phyloP scores from a whole-genome alignment of 176 grass and related monocot genomes.

The Secale cereale region DNA sequence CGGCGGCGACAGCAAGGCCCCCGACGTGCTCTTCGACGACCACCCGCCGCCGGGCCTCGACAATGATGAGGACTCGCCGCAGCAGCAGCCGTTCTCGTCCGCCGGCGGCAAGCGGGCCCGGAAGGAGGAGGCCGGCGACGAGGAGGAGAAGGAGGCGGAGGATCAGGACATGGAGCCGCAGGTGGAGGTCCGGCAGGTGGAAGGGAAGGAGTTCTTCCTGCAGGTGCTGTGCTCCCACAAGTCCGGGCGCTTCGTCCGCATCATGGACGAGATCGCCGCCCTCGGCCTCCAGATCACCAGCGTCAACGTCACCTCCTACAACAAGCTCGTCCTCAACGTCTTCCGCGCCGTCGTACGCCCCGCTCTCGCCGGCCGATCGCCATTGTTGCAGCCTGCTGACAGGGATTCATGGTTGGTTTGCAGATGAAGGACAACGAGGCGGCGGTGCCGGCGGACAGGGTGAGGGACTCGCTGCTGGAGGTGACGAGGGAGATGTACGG shows the following conservation, averaged over 20 bases:
- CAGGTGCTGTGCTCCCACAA: slow-evolving; percentile 74
- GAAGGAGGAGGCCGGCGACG: neutral
- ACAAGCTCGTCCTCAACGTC: slow-evolving; percentile 71
- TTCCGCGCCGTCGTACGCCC: slow-evolving; percentile 62
- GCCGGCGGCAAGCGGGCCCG: slow-evolving; percentile 26
- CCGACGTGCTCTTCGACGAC: slow-evolving; percentile 49
- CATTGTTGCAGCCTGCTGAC: neutral
- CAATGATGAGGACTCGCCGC: slow-evolving; percentile 35
- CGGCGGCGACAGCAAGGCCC: slow-evolving; percentile 8
- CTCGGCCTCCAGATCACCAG: slow-evolving; percentile 75
- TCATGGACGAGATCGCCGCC: slow-evolving; percentile 76
- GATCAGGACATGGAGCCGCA: slow-evolving; percentile 64
- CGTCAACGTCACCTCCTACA: slow-evolving; percentile 65
- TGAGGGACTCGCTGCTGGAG: slow-evolving; percentile 80
- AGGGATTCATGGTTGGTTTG: slow-evolving; percentile 1
- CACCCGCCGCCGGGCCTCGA: slow-evolving; percentile 42
- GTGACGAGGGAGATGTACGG: slow-evolving; percentile 58
- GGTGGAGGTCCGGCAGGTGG: slow-evolving; percentile 77
- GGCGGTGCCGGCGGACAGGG: slow-evolving; percentile 70
- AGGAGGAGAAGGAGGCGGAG: slow-evolving; percentile 16
- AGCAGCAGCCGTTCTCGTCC: neutral
- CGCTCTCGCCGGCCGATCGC: neutral
- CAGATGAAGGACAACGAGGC: slow-evolving; percentile 64
- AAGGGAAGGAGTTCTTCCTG: slow-evolving; percentile 85
- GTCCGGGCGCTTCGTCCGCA: slow-evolving; percentile 50